phyloP scores from a whole-genome alignment of 2,329 filamentous ascomycete species.

The Pleurostoma richardsiae region DNA sequence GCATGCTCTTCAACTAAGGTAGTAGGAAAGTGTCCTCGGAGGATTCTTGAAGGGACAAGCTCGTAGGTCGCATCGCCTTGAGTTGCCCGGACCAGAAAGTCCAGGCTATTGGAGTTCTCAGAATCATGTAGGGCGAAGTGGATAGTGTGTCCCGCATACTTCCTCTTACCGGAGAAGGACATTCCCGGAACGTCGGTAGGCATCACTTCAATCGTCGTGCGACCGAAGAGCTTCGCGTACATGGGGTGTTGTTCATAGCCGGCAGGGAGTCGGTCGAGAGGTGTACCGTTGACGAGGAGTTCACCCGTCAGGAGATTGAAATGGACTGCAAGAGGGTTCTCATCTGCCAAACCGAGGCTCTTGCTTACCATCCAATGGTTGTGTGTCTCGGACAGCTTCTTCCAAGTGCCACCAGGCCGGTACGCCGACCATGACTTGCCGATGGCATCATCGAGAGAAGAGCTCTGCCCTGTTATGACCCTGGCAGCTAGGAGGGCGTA shows the following conservation, averaged over 20 bases:
- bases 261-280: constrained; percentile 38
- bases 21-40: constrained; percentile 23
- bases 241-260: constrained; percentile 32
- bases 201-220: constrained; percentile 34
- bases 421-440: constrained; percentile 19
- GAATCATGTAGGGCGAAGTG: constrained; percentile 22
- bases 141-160: constrained; percentile 22
- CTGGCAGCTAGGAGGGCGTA: constrained; percentile 9
- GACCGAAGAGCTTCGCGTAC: constrained; percentile 39
- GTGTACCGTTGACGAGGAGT: constrained; percentile 46
- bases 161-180: constrained; percentile 29
- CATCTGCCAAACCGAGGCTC: not conserved
- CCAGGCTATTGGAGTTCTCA: constrained; percentile 5
- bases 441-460: constrained; percentile 19
- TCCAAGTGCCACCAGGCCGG: constrained; percentile 2
- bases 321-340: constrained; percentile 23
- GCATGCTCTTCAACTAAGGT: constrained; percentile 30
- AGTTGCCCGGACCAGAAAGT: constrained; percentile 25
- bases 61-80: constrained; percentile 5
- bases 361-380: constrained; percentile 16
- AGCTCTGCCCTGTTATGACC: constrained; percentile 6
- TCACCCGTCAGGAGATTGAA: constrained; percentile 46
- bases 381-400: not conserved
- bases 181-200: constrained; percentile 30
- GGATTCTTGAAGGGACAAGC: constrained; percentile 7